Percentiles rank a stretch among this genome's conserved stretches.
Evolutionary conservation across 2,329 filamentous ascomycete species (phyloP).

Genomic region (Botrytis galanthina): DNA sequence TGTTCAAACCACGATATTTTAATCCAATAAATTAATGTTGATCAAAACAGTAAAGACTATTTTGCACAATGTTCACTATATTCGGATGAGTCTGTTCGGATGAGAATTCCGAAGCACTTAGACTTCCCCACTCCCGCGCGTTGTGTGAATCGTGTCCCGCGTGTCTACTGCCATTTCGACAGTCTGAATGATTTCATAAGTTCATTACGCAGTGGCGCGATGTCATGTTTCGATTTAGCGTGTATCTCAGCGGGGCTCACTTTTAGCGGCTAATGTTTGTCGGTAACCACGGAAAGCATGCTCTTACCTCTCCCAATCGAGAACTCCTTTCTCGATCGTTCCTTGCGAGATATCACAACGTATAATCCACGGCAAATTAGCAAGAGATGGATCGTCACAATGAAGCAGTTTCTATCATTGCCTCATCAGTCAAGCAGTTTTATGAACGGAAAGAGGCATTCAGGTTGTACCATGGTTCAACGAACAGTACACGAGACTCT

Average conservation of each 20-base stretch:
- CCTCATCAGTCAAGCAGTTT: conserved; percentile 26
- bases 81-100: background rate
- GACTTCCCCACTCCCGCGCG: background rate
- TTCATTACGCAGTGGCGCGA: background rate
- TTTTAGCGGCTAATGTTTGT: background rate
- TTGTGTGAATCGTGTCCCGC: background rate
- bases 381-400: conserved; percentile 30
- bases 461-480: conserved; percentile 55
- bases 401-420: conserved; percentile 27
- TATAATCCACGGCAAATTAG: no score
- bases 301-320: background rate
- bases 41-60: background rate
- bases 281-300: background rate
- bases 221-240: background rate
- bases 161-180: background rate
- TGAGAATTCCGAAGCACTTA: background rate
- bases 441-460: conserved; percentile 39
- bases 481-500: conserved; percentile 48
- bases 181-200: background rate
- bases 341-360: background rate
- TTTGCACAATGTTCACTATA: background rate
- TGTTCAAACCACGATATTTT: background rate
- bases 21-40: background rate
- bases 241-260: background rate
- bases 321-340: background rate